Evolutionary conservation across 2,329 filamentous ascomycete genomes (phyloP), one percentile per base, ranked within the genome.

Genomic region (Penicillium sp.): DNA sequence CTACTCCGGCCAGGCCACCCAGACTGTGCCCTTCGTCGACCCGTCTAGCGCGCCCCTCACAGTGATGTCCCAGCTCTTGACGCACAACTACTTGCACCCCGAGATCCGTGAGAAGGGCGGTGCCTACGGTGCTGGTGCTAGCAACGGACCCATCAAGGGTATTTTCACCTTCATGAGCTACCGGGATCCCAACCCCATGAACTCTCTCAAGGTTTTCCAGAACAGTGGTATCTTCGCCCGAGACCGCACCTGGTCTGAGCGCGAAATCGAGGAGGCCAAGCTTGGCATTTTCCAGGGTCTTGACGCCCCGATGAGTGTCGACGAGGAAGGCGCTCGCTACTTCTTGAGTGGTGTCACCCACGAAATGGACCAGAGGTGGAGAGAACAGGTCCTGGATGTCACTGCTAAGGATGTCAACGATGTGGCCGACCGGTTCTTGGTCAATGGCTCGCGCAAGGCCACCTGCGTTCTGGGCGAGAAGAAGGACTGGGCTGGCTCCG

Each of bases 71-170:
- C 91, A 97, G 69, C 84, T 99, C 15, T 83, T 99, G 26, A 97
- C 93, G 0, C 93, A 99, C 76, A 97, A 96, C 73, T 90, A 97
- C 68, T 80, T 99, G 23, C 94, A 99, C 69, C 93, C 96, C 61
- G 94, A 97, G 73, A 97, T 99, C 60, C 89, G 94, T 49, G 94
- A 99, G 69, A 97, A 97, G 74, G 94, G 94, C 26, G 94, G 94
- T 30, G 94, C 94, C 0, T 99, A 99, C 62, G 94, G 94, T 37
- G 94, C 91, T 18, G 91, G 92, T 12, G 93, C 94, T 1, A 93
- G 91, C 69, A 87, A 89, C 37, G 85, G 86, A 20, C 84, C 88
- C 0, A 76, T 96, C 7, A 88, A 90, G 60, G 93, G 92, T 20
- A 72, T 96, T 1, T 97, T 99, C 63, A 91, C 91, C 13, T 95